Evolutionary conservation across 352 stramenopile genomes (phyloP), one percentile per base, ranked within the genome.

Genomic region (Pythium graminicola): DNA sequence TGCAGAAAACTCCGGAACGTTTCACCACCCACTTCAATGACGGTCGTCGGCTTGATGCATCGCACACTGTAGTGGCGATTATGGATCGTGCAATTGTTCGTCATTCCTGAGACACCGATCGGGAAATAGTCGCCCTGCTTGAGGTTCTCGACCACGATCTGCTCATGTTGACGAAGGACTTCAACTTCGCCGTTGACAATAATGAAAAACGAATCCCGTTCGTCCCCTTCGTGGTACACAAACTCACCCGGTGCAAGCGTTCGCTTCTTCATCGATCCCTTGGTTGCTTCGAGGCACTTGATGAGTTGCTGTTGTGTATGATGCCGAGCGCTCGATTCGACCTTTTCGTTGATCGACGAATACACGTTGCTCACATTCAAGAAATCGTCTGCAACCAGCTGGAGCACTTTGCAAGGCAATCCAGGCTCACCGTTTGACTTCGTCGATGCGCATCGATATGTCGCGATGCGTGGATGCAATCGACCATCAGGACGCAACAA

Each of bases 1-100:
- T 79, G 76, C 24, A 92, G 62, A 39, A 92, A 92, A 54, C 81
- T 92, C 26, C 81, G 81, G 53, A 92, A 92, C 3, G 76, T 83
- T 54, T 92, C 78, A 5, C 81, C 81, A 16, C 79, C 73, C 44
- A 92, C 89, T 57, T 92, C 81, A 17, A 92, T 71, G 22, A 92
- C 73, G 36, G 74, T 77, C 11, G 76, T 82, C 28, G 73, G 73
- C 42, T 84, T 54, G 14, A 66, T 86, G 58, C 76, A 87, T 17
- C 75, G 74, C 36, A 88, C 78, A 22, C 76, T 92, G 35, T 79
- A 81, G 56, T 86, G 76, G 17, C 81, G 78, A 42, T 67, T 86
- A 49, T 72, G 58, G 60, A 90, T 86, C 39, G 81, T 86, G 44
- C 66, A 81, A 22, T 73, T 69, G 47, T 65, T 66, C 8, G 74